Conservation (phyloP, 176 grass and related monocot species). For the Triticum monococcum region DNA sequence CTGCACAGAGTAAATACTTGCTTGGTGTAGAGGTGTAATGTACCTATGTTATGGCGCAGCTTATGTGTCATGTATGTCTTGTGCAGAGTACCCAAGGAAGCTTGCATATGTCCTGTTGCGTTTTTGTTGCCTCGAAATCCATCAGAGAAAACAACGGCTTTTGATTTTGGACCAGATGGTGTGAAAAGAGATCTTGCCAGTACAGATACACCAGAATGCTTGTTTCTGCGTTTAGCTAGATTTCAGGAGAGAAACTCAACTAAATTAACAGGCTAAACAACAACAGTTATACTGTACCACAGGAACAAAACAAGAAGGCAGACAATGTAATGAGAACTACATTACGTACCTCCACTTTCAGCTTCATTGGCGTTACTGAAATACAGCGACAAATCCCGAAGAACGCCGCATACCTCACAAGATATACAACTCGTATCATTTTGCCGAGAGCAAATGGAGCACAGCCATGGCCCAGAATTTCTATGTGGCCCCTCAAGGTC, state of each 20-base stretch:
- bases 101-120: constrained; percentile 3
- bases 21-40: neutral
- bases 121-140: constrained; percentile 26
- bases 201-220: constrained; percentile 49
- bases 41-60: constrained; percentile 57
- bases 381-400: constrained; percentile 46
- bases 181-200: constrained; percentile 72
- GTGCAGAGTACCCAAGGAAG: constrained; percentile 43
- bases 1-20: neutral
- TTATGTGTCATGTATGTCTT: constrained; percentile 41
- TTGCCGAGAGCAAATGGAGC: constrained; percentile 58
- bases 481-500: constrained; percentile 15
- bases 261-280: constrained; percentile 15
- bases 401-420: constrained; percentile 75
- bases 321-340: no score
- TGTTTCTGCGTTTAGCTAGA: constrained; percentile 58
- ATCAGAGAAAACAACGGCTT: constrained; percentile 35
- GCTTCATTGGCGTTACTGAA: constrained; percentile 41
- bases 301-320: neutral
- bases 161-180: constrained; percentile 33
- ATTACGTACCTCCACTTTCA: constrained; percentile 31
- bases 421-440: constrained; percentile 41
- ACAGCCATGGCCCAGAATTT: constrained; percentile 49
- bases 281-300: neutral
- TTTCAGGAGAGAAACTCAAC: constrained; percentile 10